Conservation (phyloP, 148 eudicot genomes). For the Rhododendron vialii region DNA sequence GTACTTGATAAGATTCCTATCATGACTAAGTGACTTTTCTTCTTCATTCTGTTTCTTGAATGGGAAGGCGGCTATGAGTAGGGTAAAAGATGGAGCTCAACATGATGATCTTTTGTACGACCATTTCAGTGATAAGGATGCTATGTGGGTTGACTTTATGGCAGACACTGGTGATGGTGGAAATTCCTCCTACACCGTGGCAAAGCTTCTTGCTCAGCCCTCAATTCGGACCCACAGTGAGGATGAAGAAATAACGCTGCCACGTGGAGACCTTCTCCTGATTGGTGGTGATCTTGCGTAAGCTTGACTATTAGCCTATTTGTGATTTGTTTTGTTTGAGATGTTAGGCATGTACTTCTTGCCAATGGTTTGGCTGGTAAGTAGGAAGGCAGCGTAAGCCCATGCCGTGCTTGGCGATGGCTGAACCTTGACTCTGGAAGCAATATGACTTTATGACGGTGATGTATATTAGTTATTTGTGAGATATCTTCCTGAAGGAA, state of each 20-base stretch:
- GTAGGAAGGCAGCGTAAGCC: background rate
- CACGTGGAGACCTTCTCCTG: slow-evolving; percentile 75
- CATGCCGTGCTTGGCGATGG: background rate
- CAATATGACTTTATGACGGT: background rate
- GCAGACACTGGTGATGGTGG: slow-evolving; percentile 99
- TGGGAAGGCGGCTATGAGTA: slow-evolving; percentile 83
- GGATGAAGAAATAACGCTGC: slow-evolving; percentile 38
- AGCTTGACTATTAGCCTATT: slow-evolving; percentile 22
- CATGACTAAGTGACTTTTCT: background rate
- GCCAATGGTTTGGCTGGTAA: background rate
- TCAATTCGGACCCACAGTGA: slow-evolving; percentile 33
- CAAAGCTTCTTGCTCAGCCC: slow-evolving; percentile 93
- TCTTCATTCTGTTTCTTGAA: slow-evolving; percentile 3
- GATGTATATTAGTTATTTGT: background rate
- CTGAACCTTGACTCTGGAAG: background rate
- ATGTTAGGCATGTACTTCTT: background rate
- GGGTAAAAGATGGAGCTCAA: slow-evolving; percentile 54
- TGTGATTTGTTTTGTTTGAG: background rate
- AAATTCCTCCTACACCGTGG: slow-evolving; percentile 81
- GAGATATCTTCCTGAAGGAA: background rate
- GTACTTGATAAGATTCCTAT: background rate
- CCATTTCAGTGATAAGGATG: slow-evolving; percentile 75
- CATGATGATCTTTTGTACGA: slow-evolving; percentile 72
- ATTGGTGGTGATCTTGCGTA: slow-evolving; percentile 99
- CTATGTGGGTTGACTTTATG: slow-evolving; percentile 97